These are phyloP conservation scores for Senecio squalidus DNA, from an alignment of 140 eudicot genomes.

Conservation along the genomic window DNA sequence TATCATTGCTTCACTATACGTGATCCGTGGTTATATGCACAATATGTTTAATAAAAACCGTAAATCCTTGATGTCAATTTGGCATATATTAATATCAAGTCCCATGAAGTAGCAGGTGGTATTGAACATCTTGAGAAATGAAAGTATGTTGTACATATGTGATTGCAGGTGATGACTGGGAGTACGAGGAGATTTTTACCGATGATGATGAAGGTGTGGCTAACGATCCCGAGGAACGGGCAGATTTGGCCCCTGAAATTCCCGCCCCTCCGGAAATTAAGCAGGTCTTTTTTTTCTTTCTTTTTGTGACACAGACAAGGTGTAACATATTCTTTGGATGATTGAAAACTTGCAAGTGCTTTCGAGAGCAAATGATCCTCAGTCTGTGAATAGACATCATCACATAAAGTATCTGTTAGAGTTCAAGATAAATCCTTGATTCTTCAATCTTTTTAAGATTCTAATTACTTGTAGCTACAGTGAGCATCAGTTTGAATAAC, in stretches of 20 bases:
- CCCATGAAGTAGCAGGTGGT: conserved; percentile 2
- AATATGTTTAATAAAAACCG: neutral
- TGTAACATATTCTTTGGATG: neutral
- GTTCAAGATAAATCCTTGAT: too few species aligned
- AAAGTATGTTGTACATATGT: conserved; percentile 2
- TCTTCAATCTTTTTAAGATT: too few species aligned
- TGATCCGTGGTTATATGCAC: neutral
- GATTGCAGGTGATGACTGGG: conserved; percentile 95
- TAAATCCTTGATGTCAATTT: conserved; percentile 1
- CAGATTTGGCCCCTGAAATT: conserved; percentile 91
- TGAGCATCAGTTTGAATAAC: too few species aligned
- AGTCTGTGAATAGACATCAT: too few species aligned
- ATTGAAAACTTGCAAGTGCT: too few species aligned
- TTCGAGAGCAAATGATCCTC: too few species aligned
- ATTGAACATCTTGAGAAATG: neutral
- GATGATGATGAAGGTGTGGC: conserved; percentile 96
- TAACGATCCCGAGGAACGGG: conserved; percentile 90
- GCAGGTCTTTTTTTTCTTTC: conserved; percentile 44
- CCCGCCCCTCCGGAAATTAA: conserved; percentile 99
- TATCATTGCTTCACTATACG: conserved; percentile 11
- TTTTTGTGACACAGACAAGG: neutral
- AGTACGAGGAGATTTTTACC: conserved; percentile 97
- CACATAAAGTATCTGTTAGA: too few species aligned
- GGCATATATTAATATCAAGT: neutral
- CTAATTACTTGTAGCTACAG: too few species aligned